Evolutionary conservation across 2,329 filamentous ascomycete species (phyloP), one percentile per base, ranked within the genome.

Genomic region (Talaromyces sp.): DNA sequence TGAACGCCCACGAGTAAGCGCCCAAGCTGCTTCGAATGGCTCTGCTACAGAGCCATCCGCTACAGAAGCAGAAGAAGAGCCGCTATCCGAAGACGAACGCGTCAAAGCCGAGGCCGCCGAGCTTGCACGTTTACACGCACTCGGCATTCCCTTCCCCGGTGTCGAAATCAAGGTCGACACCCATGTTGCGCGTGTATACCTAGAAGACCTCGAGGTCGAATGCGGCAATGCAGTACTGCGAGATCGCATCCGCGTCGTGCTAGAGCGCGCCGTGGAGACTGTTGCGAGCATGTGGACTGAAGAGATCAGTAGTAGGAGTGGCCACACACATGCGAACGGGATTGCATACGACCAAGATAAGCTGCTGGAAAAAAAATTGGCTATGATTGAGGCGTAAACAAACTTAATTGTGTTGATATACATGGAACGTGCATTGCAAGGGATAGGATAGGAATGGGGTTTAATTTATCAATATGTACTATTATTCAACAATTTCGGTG

Each of bases 161-260:
- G 82, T 99, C 16, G 86, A 89, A 64, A 92, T 99, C 76, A 88
- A 85, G 69, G 89, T 97, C 4, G 94, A 98, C 69, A 95, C 91
- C 78, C 89, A 92, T 77, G 82, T 89, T 59, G 95, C 94, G 6
- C 90, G 87, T 64, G 89, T 99, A 6, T 98, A 94, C 93, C 80
- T 99, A 44, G 95, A 98, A 81, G 87, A 90, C 67, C 77, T 98
- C 52, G 92, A 96, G 68, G 90, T 99, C 4, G 95, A 98, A 76
- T 96, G 92, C 74, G 79, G 79, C 60, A 92, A 92, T 66, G 86
- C 87, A 65, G 86, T 91, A 18, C 85, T 96, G 70, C 87, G 87
- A 54, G 94, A 96, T 74, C 83, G 95, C 62, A 91, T 99, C 5
- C 85, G 89, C 68, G 92, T 91, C 1, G 92, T 99, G 8, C 90